Conservation (phyloP, 257 asterid genomes). For the Forsythia suspensa region DNA sequence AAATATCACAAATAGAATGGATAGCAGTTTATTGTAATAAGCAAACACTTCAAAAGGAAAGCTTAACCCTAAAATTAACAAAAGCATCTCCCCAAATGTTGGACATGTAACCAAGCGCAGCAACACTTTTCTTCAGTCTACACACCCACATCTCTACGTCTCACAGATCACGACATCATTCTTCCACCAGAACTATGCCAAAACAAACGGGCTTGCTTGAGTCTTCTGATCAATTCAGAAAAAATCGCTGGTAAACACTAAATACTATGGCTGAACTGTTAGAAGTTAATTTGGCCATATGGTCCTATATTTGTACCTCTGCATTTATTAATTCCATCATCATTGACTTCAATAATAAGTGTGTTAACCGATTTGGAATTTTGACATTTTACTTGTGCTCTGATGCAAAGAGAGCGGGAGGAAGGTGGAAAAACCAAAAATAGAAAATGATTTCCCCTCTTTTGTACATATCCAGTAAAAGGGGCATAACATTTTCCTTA, state of each 20-base stretch:
- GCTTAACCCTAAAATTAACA: not conserved
- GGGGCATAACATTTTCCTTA: not conserved
- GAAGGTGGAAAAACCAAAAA: not conserved
- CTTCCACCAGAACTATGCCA: not conserved
- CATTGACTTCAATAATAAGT: not conserved
- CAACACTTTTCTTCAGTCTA: not conserved
- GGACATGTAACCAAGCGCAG: not conserved
- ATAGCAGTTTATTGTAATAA: not conserved
- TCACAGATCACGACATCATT: not conserved
- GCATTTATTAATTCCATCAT: not conserved
- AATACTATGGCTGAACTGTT: not conserved
- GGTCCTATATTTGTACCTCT: not conserved
- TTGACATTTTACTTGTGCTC: not conserved
- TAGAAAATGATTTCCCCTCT: not conserved
- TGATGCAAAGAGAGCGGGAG: not conserved
- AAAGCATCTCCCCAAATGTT: conserved; percentile 14
- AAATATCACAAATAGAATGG: conserved; percentile 6
- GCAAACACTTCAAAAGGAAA: not conserved
- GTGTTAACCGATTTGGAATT: not conserved
- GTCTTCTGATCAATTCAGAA: not conserved
- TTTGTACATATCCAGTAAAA: not conserved
- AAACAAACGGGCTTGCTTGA: not conserved
- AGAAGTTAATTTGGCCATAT: not conserved
- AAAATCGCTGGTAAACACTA: not conserved
- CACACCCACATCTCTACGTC: not conserved